phyloP scores from a whole-genome alignment of 1,284 basidiomycete genomes.

The Ustilago sp. region DNA sequence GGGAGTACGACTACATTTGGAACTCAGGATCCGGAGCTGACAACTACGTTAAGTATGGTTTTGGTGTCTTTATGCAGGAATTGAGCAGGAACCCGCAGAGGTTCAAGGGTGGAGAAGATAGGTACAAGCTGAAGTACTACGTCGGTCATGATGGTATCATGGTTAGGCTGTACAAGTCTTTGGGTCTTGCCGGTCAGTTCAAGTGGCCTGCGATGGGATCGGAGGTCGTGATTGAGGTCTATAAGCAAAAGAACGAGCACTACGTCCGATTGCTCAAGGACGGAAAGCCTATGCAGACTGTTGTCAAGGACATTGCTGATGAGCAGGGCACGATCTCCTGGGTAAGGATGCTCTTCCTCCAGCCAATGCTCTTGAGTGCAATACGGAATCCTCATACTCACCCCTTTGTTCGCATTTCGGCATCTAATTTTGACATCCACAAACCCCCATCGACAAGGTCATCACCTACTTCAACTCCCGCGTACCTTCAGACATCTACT shows the following conservation, averaged over 20 bases:
- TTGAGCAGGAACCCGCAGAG: slow-evolving; percentile 30
- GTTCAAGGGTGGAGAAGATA: slow-evolving; percentile 18
- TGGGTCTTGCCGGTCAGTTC: slow-evolving; percentile 41
- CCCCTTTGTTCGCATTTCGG: neutral
- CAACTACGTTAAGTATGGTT: slow-evolving; percentile 55
- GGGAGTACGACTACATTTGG: slow-evolving; percentile 63
- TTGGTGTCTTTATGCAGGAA: slow-evolving; percentile 51
- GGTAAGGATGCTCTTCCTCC: neutral
- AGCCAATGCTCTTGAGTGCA: neutral
- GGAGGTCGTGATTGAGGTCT: slow-evolving; percentile 56
- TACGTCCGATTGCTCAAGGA: slow-evolving; percentile 40
- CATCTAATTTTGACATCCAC: neutral
- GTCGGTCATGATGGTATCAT: slow-evolving; percentile 60
- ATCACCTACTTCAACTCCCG: slow-evolving; percentile 40
- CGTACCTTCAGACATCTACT: slow-evolving; percentile 45
- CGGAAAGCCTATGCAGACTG: slow-evolving; percentile 37
- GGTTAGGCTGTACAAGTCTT: slow-evolving; percentile 53
- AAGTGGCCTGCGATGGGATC: slow-evolving; percentile 51
- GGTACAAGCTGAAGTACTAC: slow-evolving; percentile 47
- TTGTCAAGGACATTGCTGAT: slow-evolving; percentile 20
- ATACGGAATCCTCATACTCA: neutral
- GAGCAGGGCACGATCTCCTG: slow-evolving; percentile 15
- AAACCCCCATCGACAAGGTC: slow-evolving; percentile 35
- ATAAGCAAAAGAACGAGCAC: slow-evolving; percentile 17
- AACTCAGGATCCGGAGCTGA: slow-evolving; percentile 49